Base-by-base conservation (phyloP, 2,329 filamentous ascomycete species). In the Ampelomyces quisqualis region DNA sequence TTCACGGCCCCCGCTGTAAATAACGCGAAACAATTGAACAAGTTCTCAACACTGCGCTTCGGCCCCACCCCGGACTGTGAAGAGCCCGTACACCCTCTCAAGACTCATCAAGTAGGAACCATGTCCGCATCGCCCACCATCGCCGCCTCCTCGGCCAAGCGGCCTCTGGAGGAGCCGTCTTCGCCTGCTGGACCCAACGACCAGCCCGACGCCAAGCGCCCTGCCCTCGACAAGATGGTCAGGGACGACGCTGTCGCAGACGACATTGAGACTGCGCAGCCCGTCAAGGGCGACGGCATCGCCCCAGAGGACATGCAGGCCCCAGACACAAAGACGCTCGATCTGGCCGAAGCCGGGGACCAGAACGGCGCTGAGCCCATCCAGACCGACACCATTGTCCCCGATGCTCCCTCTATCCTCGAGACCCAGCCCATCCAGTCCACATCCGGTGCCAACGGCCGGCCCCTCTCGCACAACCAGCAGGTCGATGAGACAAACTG, bases 191-290 rank as follows among this genome's bases (percentile, higher is more conserved):
- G 87, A 49, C 85, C 86, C 26, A 89, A 82, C 66, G 93, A 97
- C 62, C 90, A 96, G 68, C 93, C 94, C 38, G 93, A 98, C 59
- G 93, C 93, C 49, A 98, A 98, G 76, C 88, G 93, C 57, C 93
- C 89, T 34, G 93, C 93, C 26, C 82, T 98, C 49, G 91, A 97
- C 73, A 98, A 97, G 76, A 78, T 90, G 57, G 78, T 86, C 58
- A 89, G 86, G 69, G 84, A 81, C 40, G 84, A 81, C 40, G 38
- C 51, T 22, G 62, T 48, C 28, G 55, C 79, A 18, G 77, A 81
- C 40, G 76, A 79, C 47, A 75, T 78, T 38, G 42, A 63, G 27
- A 53, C 59, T 47, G 58, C 62, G 45, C 53, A 68, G 42, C 60
- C 64, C 15, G 65, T 68, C 27, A 58, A 65, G 41, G 58, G 56